Base-by-base conservation (phyloP, 768 basidiomycete genomes). In the Boletales sp. region DNA sequence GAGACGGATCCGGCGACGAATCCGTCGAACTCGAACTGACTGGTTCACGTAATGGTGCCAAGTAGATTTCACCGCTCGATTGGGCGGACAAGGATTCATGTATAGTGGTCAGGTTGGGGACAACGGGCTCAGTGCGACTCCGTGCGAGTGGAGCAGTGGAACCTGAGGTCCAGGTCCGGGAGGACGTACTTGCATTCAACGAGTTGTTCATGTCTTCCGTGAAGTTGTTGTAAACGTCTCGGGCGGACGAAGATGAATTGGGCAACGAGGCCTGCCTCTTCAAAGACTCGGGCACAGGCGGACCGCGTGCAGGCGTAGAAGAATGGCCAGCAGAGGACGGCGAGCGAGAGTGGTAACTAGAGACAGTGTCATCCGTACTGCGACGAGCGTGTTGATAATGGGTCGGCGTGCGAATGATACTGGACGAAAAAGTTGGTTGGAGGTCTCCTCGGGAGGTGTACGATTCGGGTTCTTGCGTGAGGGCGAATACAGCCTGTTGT, bases 391-490 rank as follows among this genome's bases (percentile, higher is more conserved):
- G 52, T 17, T 63, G 62, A 51, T 87, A 88, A 59, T 87, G 77
- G 6, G 75, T 73, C 2, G 87, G 87, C 4, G 81, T 86, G 42
- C 87, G 83, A 30, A 88, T 72, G 62, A 87, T 83, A 47, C 71
- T 79, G n/a, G 79, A 59, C 2, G 83, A 83, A 57, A 88, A 90
- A 1, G 87, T 87, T 1, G 84, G 73, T 39, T 81, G 78, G 15
- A 87, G 77, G 13, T 81, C 77, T 17, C 62, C 69, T 48, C 69
- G 71, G 7, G 77, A 62, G 0, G 78, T 84, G 57, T 76, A 86
- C 4, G 73, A 71, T 47, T 80, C 76, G 1, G 66, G 67, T 45
- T 69, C 62, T 31, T 57, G 56, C 10, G 58, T 58, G 45, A 64
- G 56, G 8, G 58, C 57, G 45, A 64, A 53, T 19, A 45, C 0